These are phyloP conservation scores for Earliella scabrosa DNA, from an alignment of 1,284 basidiomycete species.

Conservation along the genomic window DNA sequence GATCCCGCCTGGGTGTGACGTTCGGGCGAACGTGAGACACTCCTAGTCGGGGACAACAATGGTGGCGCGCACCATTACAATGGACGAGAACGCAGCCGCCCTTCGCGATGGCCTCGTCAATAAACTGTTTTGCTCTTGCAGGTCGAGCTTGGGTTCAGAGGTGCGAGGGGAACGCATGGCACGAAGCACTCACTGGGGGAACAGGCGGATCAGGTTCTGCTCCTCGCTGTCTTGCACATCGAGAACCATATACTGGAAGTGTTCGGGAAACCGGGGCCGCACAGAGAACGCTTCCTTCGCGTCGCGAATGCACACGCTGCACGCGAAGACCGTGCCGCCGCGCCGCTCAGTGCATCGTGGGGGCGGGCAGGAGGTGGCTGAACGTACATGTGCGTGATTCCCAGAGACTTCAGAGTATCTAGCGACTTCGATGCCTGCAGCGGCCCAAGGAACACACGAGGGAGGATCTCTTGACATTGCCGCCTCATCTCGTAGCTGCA, in stretches of 20 bases:
- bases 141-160: neutral
- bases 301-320: slow-evolving; percentile 86
- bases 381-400: slow-evolving; percentile 88
- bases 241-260: slow-evolving; percentile 80
- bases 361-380: slow-evolving; percentile 1
- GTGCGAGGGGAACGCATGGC: neutral
- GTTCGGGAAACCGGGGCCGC: slow-evolving; percentile 81
- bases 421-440: slow-evolving; percentile 87
- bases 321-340: neutral
- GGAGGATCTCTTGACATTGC: slow-evolving; percentile 91
- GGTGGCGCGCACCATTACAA: slow-evolving; percentile 74
- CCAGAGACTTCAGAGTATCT: slow-evolving; percentile 62
- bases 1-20: slow-evolving; percentile 70
- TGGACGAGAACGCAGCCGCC: slow-evolving; percentile 88
- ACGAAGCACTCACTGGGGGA: slow-evolving; percentile 63
- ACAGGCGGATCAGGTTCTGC: slow-evolving; percentile 86
- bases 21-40: neutral
- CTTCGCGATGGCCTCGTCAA: slow-evolving; percentile 67
- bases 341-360: slow-evolving; percentile 5
- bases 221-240: slow-evolving; percentile 92
- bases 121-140: slow-evolving; percentile 78
- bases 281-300: slow-evolving; percentile 88
- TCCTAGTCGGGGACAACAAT: neutral
- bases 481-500: slow-evolving; percentile 94
- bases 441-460: slow-evolving; percentile 84